phyloP scores from a whole-genome alignment of 495 filamentous ascomycete genomes.

The Podospora comata region DNA sequence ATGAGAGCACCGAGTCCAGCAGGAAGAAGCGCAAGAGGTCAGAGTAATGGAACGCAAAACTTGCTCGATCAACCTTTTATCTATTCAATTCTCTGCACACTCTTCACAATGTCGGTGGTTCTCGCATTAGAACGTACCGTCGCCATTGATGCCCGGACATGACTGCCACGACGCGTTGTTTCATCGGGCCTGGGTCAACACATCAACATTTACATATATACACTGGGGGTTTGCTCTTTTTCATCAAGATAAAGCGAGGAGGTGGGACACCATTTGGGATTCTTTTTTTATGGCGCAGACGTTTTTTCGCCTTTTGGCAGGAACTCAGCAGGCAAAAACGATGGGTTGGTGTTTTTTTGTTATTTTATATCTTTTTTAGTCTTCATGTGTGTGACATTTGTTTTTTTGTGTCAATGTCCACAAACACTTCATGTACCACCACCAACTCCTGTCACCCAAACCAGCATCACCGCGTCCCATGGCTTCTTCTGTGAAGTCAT shows the following conservation, averaged over 20 bases:
- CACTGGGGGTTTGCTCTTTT: constrained; percentile 14
- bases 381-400: not conserved
- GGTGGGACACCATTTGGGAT: not conserved
- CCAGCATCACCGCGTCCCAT: not conserved
- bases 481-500: not conserved
- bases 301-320: not conserved
- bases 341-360: not conserved
- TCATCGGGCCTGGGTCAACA: constrained; percentile 10
- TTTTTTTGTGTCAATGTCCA: not conserved
- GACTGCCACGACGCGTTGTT: constrained; percentile 37
- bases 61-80: not conserved
- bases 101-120: constrained; percentile 37
- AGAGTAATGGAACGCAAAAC: constrained; percentile 35
- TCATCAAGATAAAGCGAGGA: constrained; percentile 14
- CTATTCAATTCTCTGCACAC: constrained; percentile 38
- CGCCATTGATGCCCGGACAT: constrained; percentile 38
- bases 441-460: not conserved
- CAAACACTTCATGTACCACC: not conserved
- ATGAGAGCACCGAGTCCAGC: constrained; percentile 47
- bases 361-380: not conserved
- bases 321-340: constrained; percentile 2
- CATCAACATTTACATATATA: constrained; percentile 11
- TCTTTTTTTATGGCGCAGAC: not conserved
- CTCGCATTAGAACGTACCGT: constrained; percentile 36
- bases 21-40: constrained; percentile 77